A percentile compares a stretch with the other conserved stretches of the same genome.
Evolutionary conservation across 2,329 filamentous ascomycete genomes (phyloP).

Genomic region (Fusarium concolor): DNA sequence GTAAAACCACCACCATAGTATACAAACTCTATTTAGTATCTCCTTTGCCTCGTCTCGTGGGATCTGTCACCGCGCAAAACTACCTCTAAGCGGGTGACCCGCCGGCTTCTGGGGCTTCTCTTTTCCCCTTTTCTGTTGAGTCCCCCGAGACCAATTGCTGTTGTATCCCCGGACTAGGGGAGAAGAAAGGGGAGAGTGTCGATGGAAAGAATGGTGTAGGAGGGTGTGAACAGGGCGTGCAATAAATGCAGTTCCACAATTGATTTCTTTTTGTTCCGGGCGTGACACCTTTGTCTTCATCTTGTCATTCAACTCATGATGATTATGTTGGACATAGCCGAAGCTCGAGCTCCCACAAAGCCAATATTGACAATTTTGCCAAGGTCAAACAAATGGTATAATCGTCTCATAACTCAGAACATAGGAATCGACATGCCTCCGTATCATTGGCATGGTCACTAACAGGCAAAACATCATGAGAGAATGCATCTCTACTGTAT

Average conservation of each 20-base stretch:
- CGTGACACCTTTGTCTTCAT: constrained; percentile 14
- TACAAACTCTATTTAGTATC: constrained; percentile 44
- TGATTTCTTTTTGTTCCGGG: constrained; percentile 15
- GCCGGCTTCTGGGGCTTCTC: constrained; percentile 33
- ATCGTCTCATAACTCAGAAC: not conserved
- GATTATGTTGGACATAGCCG: constrained; percentile 5
- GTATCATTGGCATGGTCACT: not conserved
- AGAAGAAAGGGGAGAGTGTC: constrained; percentile 36
- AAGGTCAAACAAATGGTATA: not conserved
- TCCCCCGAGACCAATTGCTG: constrained; percentile 26
- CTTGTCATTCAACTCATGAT: not conserved
- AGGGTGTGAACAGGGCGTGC: constrained; percentile 46
- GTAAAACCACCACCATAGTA: constrained; percentile 70
- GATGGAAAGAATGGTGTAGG: constrained; percentile 50
- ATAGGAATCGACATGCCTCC: not conserved
- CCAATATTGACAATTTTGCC: not conserved
- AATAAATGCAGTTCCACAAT: constrained; percentile 47
- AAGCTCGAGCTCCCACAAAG: constrained; percentile 3
- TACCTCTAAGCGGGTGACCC: constrained; percentile 15
- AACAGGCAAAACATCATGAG: not conserved
- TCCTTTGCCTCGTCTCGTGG: constrained; percentile 41
- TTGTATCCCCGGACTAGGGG: constrained; percentile 32
- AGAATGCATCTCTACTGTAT: constrained; percentile 10
- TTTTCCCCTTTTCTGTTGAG: constrained; percentile 31
- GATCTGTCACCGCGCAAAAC: constrained; percentile 17